Percentiles rank a stretch among this genome's conserved stretches.
phyloP scores from a whole-genome alignment of 169 alveolate species.

The Toxoplasma gondii region DNA sequence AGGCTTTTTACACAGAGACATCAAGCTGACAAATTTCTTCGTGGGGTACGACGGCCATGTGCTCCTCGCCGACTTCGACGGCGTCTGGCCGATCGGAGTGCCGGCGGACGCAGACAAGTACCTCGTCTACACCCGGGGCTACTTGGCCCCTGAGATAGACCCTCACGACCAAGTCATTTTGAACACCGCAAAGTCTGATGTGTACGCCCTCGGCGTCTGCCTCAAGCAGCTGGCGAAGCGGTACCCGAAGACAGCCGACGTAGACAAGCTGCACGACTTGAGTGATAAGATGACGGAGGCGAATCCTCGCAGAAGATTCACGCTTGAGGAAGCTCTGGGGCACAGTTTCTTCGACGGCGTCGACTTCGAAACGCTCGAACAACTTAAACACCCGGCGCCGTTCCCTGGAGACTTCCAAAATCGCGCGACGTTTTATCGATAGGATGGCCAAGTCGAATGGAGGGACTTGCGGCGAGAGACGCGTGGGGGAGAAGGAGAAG shows the following conservation, averaged over 20 bases:
- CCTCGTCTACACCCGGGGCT: background rate
- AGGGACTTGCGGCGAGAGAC: too few species aligned
- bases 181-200: background rate
- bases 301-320: background rate
- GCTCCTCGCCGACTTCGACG: constrained; percentile 16
- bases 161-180: too few species aligned
- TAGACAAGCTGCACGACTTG: background rate
- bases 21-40: background rate
- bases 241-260: background rate
- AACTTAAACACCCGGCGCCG: background rate
- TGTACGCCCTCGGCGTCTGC: background rate
- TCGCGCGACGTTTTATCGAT: background rate
- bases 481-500: too few species aligned
- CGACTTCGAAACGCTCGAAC: background rate
- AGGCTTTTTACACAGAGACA: constrained; percentile 28
- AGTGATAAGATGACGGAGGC: background rate
- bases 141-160: constrained; percentile 14
- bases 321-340: background rate
- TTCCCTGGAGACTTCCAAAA: background rate
- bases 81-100: constrained; percentile 6
- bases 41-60: constrained; percentile 14
- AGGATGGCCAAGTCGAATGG: background rate
- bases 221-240: background rate
- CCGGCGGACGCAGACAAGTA: background rate
- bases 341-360: background rate